phyloP scores from a whole-genome alignment of 768 basidiomycete genomes.

The Clitopilus hobsonii region DNA sequence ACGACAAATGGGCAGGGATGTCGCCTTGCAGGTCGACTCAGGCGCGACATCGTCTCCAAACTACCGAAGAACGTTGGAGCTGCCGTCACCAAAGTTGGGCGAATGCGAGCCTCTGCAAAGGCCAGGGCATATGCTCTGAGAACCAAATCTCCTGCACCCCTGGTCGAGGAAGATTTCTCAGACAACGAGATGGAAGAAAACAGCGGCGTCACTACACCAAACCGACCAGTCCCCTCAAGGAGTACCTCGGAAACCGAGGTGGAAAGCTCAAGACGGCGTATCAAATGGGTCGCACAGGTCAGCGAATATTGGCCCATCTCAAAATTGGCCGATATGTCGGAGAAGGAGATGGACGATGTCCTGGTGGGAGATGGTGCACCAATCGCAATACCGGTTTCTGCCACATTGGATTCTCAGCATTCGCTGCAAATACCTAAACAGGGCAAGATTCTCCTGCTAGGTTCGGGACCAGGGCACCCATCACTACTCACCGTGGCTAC shows the following conservation, averaged over 20 bases:
- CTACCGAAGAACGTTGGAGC: conserved; percentile 69
- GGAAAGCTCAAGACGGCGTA: conserved; percentile 57
- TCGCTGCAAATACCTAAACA: conserved; percentile 28
- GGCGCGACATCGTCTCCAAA: conserved; percentile 74
- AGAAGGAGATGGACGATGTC: conserved; percentile 62
- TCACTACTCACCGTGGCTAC: conserved; percentile 88
- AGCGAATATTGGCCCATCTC: conserved; percentile 95
- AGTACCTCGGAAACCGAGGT: conserved; percentile 27
- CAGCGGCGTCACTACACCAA: conserved; percentile 51
- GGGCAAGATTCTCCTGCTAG: conserved; percentile 86
- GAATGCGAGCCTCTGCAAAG: conserved; percentile 56
- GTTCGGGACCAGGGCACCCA: conserved; percentile 95
- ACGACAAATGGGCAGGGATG: conserved; percentile 94
- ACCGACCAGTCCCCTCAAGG: conserved; percentile 61
- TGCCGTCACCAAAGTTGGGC: conserved; percentile 72
- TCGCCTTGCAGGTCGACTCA: conserved; percentile 72
- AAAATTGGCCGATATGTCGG: conserved; percentile 64
- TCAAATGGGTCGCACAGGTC: conserved; percentile 93
- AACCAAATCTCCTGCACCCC: not conserved
- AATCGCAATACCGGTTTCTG: conserved; percentile 9
- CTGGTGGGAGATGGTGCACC: conserved; percentile 38
- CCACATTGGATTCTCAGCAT: conserved; percentile 21
- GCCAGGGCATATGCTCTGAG: conserved; percentile 15
- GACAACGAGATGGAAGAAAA: conserved; percentile 52
- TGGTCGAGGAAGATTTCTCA: conserved; percentile 18